Percentiles rank a stretch among this genome's conserved stretches.
Conservation (phyloP, 2,329 filamentous ascomycete genomes). For the Diaporthe humulicola region DNA sequence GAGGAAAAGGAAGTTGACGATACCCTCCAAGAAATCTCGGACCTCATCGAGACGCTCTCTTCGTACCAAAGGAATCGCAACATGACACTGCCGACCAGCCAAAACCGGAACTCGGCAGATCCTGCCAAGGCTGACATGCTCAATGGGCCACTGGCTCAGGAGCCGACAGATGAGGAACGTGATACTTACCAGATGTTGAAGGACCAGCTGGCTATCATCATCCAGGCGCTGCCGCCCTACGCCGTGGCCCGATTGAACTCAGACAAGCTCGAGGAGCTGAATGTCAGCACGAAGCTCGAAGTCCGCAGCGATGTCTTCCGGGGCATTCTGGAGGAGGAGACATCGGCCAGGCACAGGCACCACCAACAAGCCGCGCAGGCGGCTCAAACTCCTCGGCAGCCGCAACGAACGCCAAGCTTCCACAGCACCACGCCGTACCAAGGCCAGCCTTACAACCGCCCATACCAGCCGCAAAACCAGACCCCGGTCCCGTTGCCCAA, state of each 20-base stretch:
- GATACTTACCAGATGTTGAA: slow-evolving; percentile 80
- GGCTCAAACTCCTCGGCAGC: slow-evolving; percentile 49
- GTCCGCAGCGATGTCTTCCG: slow-evolving; percentile 80
- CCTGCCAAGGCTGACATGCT: slow-evolving; percentile 77
- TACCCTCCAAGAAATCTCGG: slow-evolving; percentile 79
- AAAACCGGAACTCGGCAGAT: slow-evolving; percentile 71
- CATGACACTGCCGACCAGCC: slow-evolving; percentile 74
- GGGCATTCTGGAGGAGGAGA: slow-evolving; percentile 87
- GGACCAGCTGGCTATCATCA: slow-evolving; percentile 79
- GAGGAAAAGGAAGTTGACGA: slow-evolving; percentile 76
- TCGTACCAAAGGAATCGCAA: slow-evolving; percentile 87
- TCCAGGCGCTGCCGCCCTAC: slow-evolving; percentile 84
- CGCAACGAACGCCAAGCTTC: slow-evolving; percentile 55
- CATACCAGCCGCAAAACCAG: slow-evolving; percentile 63
- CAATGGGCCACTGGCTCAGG: slow-evolving; percentile 75
- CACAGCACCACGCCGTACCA: slow-evolving; percentile 55
- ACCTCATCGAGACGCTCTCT: slow-evolving; percentile 80
- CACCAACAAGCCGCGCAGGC: slow-evolving; percentile 52
- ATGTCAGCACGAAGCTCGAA: slow-evolving; percentile 83
- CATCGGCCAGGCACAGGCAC: slow-evolving; percentile 63
- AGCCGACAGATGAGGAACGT: slow-evolving; percentile 70
- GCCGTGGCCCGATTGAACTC: slow-evolving; percentile 89
- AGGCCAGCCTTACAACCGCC: slow-evolving; percentile 59
- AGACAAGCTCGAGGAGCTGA: slow-evolving; percentile 85
- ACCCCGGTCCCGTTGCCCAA: slow-evolving; percentile 58